Conservation (phyloP, 176 grass and related monocot species). For the Oryza brachyantha region DNA sequence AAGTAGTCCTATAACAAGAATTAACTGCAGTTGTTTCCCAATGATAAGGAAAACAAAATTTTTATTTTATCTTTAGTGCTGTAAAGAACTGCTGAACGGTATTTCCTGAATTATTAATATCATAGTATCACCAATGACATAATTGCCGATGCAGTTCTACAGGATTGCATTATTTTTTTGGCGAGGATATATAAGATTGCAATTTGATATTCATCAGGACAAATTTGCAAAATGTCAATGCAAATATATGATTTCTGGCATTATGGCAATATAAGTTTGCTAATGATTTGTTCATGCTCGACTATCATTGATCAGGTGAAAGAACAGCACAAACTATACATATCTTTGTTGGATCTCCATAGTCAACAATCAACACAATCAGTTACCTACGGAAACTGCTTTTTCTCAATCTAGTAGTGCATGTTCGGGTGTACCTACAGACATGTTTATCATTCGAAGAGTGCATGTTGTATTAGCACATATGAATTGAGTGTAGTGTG, state of each 20-base stretch:
- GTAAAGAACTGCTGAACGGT: neutral
- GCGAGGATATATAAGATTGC: neutral
- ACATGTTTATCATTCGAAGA: neutral
- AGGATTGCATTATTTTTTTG: neutral
- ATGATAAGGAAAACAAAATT: neutral
- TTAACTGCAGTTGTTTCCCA: neutral
- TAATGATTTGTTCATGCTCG: neutral
- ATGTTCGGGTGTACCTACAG: neutral
- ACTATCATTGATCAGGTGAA: slow-evolving; percentile 14
- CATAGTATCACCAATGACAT: neutral
- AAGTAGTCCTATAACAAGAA: neutral
- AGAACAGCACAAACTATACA: slow-evolving; percentile 26
- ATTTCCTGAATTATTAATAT: neutral
- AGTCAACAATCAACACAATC: neutral
- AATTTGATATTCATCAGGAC: neutral
- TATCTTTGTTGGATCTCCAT: neutral
- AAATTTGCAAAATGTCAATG: neutral
- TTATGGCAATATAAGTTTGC: neutral
- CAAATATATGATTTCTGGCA: neutral
- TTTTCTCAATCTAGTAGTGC: neutral
- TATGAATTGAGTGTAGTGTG: neutral
- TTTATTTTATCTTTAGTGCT: neutral
- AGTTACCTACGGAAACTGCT: neutral
- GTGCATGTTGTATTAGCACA: neutral
- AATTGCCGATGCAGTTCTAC: neutral